These are phyloP conservation scores for Aquilaria malaccensis DNA, from an alignment of 345 rosid genomes.

Conservation along the genomic window DNA sequence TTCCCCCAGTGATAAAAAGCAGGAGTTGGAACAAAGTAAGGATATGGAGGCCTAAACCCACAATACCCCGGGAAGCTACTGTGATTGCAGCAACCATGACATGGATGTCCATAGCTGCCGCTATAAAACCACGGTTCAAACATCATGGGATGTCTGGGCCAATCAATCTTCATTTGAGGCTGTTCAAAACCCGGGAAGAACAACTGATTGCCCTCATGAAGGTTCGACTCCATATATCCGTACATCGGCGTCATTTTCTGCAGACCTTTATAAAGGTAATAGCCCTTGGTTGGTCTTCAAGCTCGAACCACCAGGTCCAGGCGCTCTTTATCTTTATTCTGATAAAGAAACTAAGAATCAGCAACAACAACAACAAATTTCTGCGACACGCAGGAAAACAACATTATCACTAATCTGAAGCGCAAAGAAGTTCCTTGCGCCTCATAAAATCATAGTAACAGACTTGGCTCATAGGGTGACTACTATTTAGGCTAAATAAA, in stretches of 20 bases:
- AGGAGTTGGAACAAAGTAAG: constrained; percentile 19
- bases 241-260: constrained; percentile 39
- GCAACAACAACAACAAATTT: background rate
- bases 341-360: background rate
- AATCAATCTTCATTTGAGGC: constrained; percentile 25
- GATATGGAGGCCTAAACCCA: constrained; percentile 22
- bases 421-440: too few species aligned
- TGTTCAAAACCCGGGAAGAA: constrained; percentile 29
- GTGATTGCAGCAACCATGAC: constrained; percentile 30
- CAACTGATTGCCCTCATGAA: constrained; percentile 24
- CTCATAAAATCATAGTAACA: too few species aligned
- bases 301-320: background rate
- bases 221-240: constrained; percentile 25
- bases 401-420: too few species aligned
- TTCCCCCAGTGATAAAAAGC: constrained; percentile 22
- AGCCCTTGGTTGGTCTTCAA: constrained; percentile 1
- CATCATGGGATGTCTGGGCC: constrained; percentile 6
- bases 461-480: too few species aligned
- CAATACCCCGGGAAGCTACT: constrained; percentile 26
- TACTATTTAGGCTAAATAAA: too few species aligned
- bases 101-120: constrained; percentile 19
- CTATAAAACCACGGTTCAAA: constrained; percentile 30
- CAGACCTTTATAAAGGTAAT: background rate
- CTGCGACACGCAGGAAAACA: background rate
- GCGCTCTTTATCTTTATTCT: background rate